Evolutionary conservation across 208 protist species (phyloP), one percentile per base, ranked within the genome.

Genomic region (Acanthamoeba lenticulata): DNA sequence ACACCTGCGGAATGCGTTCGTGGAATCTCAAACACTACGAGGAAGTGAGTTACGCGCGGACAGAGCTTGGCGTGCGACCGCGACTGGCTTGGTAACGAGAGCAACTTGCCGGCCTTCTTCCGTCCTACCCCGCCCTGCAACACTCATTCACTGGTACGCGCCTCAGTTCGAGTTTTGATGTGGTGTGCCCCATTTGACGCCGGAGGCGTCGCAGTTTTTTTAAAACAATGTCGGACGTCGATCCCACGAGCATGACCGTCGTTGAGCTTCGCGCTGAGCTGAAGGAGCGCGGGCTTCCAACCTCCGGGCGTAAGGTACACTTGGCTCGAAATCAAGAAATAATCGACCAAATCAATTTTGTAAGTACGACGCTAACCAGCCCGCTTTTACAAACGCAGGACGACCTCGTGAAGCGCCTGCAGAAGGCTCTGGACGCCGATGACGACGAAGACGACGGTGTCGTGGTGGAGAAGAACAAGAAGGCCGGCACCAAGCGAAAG

Each of bases 211-310:
- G n/a, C n/a, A n/a, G n/a, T 60, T 24, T n/a, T 3, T 74, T 6
- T 3, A 40, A 29, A 1, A 36, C 15, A 21, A 90, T 90, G 81
- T 29, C 81, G 32, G 88, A 92, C 5, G 55, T 92, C 60, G 88
- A 92, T 77, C 88, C 88, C 1, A 19, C 9, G 7, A 92, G 47
- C 42, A 94, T 94, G 91, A 88, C 40, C 36, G 91, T 94, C 44
- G 72, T 44, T n/a, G 72, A 94, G 69, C 91, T 94, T 32, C 88
- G 49, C 38, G 91, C 62, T 36, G 91, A 94, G 67, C 91, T 94
- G n/a, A 32, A 65, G 42, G n/a, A 32, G n/a, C 65, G 91, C n/a
- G 67, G 91, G 21, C 77, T 94, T 1, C 34, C 38, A 65, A 89
- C 91, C 47, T 62, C 38, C 42, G 91, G 91, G n/a, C 27, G 38